Evolutionary conservation across 2,329 filamentous ascomycete genomes (phyloP), one percentile per base, ranked within the genome.

Genomic region (Aureobasidium sp.): DNA sequence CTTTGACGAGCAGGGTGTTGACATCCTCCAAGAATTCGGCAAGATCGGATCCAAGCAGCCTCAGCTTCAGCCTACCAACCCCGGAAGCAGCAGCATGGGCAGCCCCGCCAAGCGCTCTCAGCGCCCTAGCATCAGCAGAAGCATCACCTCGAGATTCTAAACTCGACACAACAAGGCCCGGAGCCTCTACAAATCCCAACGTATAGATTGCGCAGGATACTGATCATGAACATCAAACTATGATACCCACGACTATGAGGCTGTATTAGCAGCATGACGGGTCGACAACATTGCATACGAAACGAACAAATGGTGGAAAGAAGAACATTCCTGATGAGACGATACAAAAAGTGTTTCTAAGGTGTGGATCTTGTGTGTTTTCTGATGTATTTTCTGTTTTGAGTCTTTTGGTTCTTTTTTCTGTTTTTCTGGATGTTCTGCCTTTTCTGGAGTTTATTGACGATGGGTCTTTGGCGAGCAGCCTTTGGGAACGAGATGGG

Each of bases 1-100:
- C 44, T 76, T 77, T 3, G 79, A 83, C 62, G 79, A 83, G 63
- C 75, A 81, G 14, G 84, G 82, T 1, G 80, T 91, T 55, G 88
- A 91, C 68, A 86, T 91, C 66, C 81, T 89, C 49, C 85, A 89
- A 69, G 87, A 87, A 10, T 91, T 91, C 68, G 84, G 87, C 70
- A 88, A 86, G 76, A 91, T 91, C 70, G 88, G 88, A 55, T 71
- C 74, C 5, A 54, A 64, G 49, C 45, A 58, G 13, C 30, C 47
- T 32, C 48, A 48, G 5, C 47, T 50, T 37, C 49, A 61, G 30
- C 57, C 54, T 36, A 60, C 51, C 49, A 36, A 47, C 42, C 30
- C 14, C 21, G 36, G 39, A 37, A 53, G 21, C 41, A 59, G 32
- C 21, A 55, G 48, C 34, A 53, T 39, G 39, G 64, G 64, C 36